Base-by-base conservation (phyloP, 2,329 filamentous ascomycete genomes). In the Ascochyta clinopodiicola region DNA sequence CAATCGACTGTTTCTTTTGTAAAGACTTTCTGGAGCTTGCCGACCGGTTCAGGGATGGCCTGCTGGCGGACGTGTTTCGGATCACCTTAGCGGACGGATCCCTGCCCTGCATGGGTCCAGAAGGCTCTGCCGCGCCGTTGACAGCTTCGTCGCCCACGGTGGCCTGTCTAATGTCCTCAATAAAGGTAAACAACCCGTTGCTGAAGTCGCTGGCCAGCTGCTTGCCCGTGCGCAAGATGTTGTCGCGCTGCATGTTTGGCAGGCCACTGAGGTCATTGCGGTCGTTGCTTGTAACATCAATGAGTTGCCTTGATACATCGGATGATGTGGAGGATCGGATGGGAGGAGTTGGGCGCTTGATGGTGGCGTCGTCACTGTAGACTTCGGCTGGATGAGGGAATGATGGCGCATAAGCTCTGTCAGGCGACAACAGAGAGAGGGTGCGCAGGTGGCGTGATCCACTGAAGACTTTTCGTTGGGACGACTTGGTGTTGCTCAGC, bases 91-190 rank as follows among this genome's bases (percentile, higher is more conserved):
- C 68, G 42, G 61, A 62, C 35, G 66, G 66, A 61, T 60, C 60
- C 56, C 62, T 63, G 40, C 36, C 53, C 45, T 42, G 74, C 65
- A 57, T 71, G 61, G 51, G 69, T 66, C 54, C 64, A 54, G 77
- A 63, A 57, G 76, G 70, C 57, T 76, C 74, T 31, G 58, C 58
- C 19, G 55, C 42, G 15, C 57, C 61, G 31, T 78, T 78, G 37
- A 86, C 88, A 57, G 88, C 91, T 78, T 99, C 95, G 50, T 99
- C 95, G 22, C 95, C 95, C 6, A 99, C 92, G 0, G 95, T 96
- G 13, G 94, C 96, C 76, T 98, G 95, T 63, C 93, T 85, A 43
- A 99, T 86, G 71, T 99, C 95, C 73, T 98, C 95, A 56, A 96
- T 87, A 76, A 99, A 99, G 1, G 91, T 96, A 86, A 90, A 93